Base-by-base conservation (phyloP, 331 rosid genomes). In the Telfairia occidentalis region DNA sequence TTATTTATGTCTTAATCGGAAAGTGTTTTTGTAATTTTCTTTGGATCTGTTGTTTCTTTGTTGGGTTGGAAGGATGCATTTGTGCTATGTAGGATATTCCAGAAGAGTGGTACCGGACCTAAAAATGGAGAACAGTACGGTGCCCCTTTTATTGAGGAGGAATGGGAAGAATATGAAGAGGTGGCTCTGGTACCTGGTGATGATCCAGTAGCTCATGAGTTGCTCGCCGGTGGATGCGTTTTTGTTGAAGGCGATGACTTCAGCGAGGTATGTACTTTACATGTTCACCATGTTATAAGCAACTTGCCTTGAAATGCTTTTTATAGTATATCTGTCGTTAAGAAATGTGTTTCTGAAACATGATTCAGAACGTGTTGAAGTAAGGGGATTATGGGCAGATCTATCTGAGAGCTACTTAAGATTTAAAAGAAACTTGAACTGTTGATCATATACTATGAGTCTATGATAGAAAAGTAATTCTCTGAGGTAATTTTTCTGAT, bases 51-150 rank as follows among this genome's bases (percentile, higher is more conserved):
- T 76, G 49, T 46, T 61, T 16, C 32, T 71, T 34, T 42, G 26
- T 76, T 64, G 74, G 79, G 49, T 76, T 79, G 71, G 85, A 89
- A 95, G 91, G 93, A 92, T 63, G 86, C 96, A 5, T 89, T 75
- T 86, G 99, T 95, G 80, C 82, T 92, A 3, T 95, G 97, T 71
- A 95, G 97, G 87, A 83, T 95, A 67, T 95, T 95, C 21, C 90
- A 95, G 90, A 95, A 95, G 90, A 95, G 99, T 72, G 99, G 99
- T 24, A 40, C 93, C 0, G 99, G 99, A 10, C 97, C 99, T 0
- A 92, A 92, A 87, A 95, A 92, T 43, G 99, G 99, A 32, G 99
- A 89, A 84, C 87, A 87, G 80, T 95, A 95, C 43, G 97, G 99
- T n/a, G 99, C 99, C 2, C 97, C 97, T 0, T 86, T 91, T 74